Conservation (phyloP, 2,329 filamentous ascomycete species). For the Rutstroemia sp. region DNA sequence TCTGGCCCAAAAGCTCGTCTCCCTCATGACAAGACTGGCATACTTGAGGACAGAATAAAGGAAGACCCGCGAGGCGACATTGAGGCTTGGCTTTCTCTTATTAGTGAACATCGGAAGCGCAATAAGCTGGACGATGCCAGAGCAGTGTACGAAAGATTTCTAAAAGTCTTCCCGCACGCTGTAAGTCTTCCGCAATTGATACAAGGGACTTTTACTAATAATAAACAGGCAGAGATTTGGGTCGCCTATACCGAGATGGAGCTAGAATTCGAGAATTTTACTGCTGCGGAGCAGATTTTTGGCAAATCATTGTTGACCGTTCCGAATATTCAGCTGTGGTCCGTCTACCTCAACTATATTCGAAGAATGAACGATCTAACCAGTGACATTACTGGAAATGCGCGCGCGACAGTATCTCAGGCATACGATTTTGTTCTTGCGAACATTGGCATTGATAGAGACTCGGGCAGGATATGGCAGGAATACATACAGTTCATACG, state of each 20-base stretch:
- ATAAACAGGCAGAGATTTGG: constrained; percentile 77
- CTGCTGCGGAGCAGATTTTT: constrained; percentile 76
- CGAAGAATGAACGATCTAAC: constrained; percentile 83
- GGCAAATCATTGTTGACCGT: constrained; percentile 69
- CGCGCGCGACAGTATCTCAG: constrained; percentile 71
- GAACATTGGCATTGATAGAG: constrained; percentile 84
- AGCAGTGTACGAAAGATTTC: constrained; percentile 75
- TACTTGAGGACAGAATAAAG: constrained; percentile 79
- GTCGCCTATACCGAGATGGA: constrained; percentile 85
- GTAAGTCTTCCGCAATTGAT: constrained; percentile 50
- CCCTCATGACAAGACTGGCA: constrained; percentile 30
- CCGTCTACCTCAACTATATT: constrained; percentile 90
- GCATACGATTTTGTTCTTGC: constrained; percentile 91
- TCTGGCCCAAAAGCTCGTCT: constrained; percentile 29
- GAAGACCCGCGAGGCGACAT: constrained; percentile 90
- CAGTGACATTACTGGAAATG: constrained; percentile 67
- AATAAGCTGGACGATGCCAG: constrained; percentile 78
- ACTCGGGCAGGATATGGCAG: constrained; percentile 83
- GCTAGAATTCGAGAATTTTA: constrained; percentile 75
- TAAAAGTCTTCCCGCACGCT: constrained; percentile 80
- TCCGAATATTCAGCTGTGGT: constrained; percentile 83
- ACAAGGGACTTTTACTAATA: constrained; percentile 28
- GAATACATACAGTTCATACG: constrained; percentile 95
- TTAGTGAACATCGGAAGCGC: constrained; percentile 74
- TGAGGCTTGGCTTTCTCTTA: constrained; percentile 83